Evolutionary conservation across 2,329 filamentous ascomycete species (phyloP).

Genomic region (Calonectria fujianensis): DNA sequence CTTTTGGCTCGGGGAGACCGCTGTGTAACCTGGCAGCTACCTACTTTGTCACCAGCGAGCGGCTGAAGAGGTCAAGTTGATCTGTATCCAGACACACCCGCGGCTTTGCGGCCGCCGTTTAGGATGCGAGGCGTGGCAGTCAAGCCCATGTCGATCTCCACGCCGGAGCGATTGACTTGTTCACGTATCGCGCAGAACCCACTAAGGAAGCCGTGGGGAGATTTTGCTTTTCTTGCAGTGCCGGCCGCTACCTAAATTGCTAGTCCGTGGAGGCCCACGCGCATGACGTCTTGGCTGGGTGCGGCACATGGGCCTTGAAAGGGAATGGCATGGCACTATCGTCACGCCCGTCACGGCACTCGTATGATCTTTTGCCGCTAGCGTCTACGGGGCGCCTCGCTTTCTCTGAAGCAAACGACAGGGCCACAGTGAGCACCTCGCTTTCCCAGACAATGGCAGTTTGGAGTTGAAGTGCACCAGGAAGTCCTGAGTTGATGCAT

Average conservation of each 20-base stretch:
- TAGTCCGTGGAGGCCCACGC: slow-evolving; percentile 46
- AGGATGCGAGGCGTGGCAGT: slow-evolving; percentile 36
- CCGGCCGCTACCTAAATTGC: slow-evolving; percentile 50
- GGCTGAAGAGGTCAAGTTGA: slow-evolving; percentile 30
- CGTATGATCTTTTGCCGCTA: slow-evolving; percentile 56
- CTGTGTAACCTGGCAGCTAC: slow-evolving; percentile 38
- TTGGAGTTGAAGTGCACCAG: slow-evolving; percentile 36
- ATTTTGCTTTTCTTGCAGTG: slow-evolving; percentile 56
- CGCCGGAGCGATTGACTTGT: slow-evolving; percentile 53
- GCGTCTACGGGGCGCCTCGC: slow-evolving; percentile 46
- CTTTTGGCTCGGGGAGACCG: slow-evolving; percentile 39
- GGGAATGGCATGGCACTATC: slow-evolving; percentile 50
- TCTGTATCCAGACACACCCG: slow-evolving; percentile 48
- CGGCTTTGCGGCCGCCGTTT: slow-evolving; percentile 38
- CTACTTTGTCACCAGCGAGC: slow-evolving; percentile 30
- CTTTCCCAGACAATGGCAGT: slow-evolving; percentile 43
- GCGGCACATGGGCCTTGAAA: slow-evolving; percentile 53
- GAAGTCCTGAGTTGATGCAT: slow-evolving; percentile 28
- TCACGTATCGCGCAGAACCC: slow-evolving; percentile 46
- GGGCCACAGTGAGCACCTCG: slow-evolving; percentile 41
- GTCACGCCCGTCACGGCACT: slow-evolving; percentile 52
- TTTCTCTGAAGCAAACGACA: slow-evolving; percentile 49
- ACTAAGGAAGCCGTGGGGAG: slow-evolving; percentile 45
- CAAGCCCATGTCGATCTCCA: slow-evolving; percentile 53
- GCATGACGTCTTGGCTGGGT: slow-evolving; percentile 55